Evolutionary conservation across 345 rosid species (phyloP).

Genomic region (Linum trigynum): DNA sequence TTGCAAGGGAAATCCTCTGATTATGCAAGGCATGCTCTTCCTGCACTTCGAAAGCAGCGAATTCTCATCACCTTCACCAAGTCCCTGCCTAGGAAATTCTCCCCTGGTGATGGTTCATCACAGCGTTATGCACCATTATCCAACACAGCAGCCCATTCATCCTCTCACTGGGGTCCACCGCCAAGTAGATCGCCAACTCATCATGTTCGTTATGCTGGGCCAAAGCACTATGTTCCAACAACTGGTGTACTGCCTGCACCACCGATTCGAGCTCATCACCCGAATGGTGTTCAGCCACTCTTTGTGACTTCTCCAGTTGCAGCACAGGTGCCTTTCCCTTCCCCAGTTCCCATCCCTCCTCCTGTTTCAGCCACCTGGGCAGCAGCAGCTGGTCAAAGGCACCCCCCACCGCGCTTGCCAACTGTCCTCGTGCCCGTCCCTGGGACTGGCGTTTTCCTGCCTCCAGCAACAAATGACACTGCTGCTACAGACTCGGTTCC

Average conservation of each 20-base stretch:
- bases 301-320: conserved; percentile 40
- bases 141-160: conserved; percentile 14
- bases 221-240: conserved; percentile 48
- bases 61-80: conserved; percentile 67
- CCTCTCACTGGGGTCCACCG: conserved; percentile 53
- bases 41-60: conserved; percentile 52
- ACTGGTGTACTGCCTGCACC: conserved; percentile 47
- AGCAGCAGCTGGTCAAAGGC: conserved; percentile 44
- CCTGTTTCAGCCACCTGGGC: conserved; percentile 57
- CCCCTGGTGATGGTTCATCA: conserved; percentile 19
- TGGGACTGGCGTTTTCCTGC: conserved; percentile 97
- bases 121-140: conserved; percentile 26
- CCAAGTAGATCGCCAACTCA: conserved; percentile 48
- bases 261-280: conserved; percentile 37
- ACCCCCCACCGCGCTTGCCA: conserved; percentile 42
- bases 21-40: conserved; percentile 60
- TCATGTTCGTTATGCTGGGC: conserved; percentile 37
- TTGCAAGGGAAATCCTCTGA: conserved; percentile 79
- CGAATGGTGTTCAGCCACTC: conserved; percentile 47
- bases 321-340: conserved; percentile 49
- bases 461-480: conserved; percentile 35
- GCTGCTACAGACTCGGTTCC: conserved; percentile 18
- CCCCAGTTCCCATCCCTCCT: conserved; percentile 43
- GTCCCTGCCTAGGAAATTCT: conserved; percentile 44
- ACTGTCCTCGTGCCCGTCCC: conserved; percentile 30